phyloP scores from a whole-genome alignment of 1,139 yeast species.

The Yamadazyma jaroonii region DNA sequence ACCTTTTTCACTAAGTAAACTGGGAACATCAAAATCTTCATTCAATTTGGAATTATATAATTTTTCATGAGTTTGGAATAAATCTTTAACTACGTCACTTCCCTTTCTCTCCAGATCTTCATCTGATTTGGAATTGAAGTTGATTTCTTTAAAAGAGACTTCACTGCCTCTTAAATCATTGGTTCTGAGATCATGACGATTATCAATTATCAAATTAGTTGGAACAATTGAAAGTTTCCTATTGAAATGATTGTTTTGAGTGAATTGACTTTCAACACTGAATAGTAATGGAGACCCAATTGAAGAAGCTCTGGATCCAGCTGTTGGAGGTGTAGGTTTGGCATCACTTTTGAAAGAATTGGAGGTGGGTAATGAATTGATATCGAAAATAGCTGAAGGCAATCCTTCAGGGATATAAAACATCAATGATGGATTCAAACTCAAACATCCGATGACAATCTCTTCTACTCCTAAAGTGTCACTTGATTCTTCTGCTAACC shows the following conservation, averaged over 20 bases:
- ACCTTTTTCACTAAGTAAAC: conserved; percentile 10
- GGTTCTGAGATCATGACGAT: conserved; percentile 2
- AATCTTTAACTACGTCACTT: conserved; percentile 23
- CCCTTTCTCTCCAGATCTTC: conserved; percentile 10
- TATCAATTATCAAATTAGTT: conserved; percentile 23
- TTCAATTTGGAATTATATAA: conserved; percentile 19
- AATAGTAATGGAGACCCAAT: conserved; percentile 25
- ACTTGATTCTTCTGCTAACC: conserved; percentile 26
- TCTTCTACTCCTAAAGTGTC: conserved; percentile 28
- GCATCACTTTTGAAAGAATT: neutral
- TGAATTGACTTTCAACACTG: conserved; percentile 6
- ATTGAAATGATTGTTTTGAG: conserved; percentile 11
- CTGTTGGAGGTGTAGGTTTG: neutral
- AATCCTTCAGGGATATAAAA: conserved; percentile 12
- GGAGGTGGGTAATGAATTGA: neutral
- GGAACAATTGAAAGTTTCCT: conserved; percentile 29
- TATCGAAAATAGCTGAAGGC: conserved; percentile 3
- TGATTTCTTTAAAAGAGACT: conserved; percentile 30
- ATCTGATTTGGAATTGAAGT: conserved; percentile 13
- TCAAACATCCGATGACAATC: conserved; percentile 31
- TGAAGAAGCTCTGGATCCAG: conserved; percentile 25
- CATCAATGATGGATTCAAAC: conserved; percentile 17
- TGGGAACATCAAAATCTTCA: conserved; percentile 10
- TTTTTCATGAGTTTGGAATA: conserved; percentile 35
- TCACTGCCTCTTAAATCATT: conserved; percentile 8